Evolutionary conservation across 768 basidiomycete species (phyloP).

Genomic region (Galerina sulciceps): DNA sequence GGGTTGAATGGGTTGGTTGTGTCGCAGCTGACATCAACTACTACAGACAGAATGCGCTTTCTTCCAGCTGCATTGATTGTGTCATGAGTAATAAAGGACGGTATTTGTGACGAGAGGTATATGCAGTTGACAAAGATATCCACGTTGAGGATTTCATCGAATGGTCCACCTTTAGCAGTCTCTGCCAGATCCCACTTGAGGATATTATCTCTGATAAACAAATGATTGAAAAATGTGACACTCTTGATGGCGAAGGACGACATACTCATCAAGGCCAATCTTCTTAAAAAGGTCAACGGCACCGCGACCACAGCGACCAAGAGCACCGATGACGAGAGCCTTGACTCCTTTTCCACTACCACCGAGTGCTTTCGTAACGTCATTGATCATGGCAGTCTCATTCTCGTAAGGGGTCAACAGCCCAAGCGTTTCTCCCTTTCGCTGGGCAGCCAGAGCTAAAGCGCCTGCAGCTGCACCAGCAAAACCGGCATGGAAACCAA

Average conservation of each 20-base stretch:
- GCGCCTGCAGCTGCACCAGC: conserved; percentile 96
- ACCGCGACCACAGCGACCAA: conserved; percentile 93
- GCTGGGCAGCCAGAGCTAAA: conserved; percentile 74
- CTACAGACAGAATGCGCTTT: conserved; percentile 69
- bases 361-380: conserved; percentile 68
- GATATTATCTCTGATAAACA: conserved; percentile 75
- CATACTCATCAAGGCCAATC: conserved; percentile 93
- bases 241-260: conserved; percentile 17
- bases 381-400: conserved; percentile 80
- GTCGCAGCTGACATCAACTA: conserved; percentile 99
- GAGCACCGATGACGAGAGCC: conserved; percentile 94
- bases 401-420: conserved; percentile 80
- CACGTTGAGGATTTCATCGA: conserved; percentile 92
- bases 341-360: conserved; percentile 74
- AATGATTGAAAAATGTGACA: conserved; percentile 7
- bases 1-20: conserved; percentile 99
- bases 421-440: conserved; percentile 63
- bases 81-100: conserved; percentile 77
- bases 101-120: conserved; percentile 87
- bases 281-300: conserved; percentile 96
- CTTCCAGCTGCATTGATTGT: conserved; percentile 75
- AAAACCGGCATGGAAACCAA: conserved; percentile 98
- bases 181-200: conserved; percentile 98
- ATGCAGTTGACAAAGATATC: conserved; percentile 99
- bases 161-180: conserved; percentile 96